Evolutionary conservation across 1,284 basidiomycete genomes (phyloP), one percentile per base, ranked within the genome.

Genomic region (Thecaphora frezii): DNA sequence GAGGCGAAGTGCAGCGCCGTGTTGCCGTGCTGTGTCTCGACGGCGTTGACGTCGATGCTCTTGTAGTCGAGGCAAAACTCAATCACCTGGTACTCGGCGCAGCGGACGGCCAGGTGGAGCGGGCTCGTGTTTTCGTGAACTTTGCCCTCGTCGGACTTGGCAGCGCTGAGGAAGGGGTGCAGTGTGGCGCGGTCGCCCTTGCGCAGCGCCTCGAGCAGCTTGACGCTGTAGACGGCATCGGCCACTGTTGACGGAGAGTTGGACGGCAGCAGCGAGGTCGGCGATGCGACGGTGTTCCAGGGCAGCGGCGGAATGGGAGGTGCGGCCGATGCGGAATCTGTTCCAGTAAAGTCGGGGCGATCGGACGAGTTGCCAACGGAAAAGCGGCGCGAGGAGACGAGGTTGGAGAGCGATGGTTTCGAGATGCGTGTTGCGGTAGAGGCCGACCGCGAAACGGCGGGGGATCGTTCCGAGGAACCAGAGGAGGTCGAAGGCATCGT

Each of bases 1-100:
- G 89, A 87, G 0, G 93, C 92, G 10, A 97, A 84, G 77, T 97
- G 93, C 0, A 97, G 83, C 0, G 93, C 84, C 0, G 92, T 93
- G 7, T 88, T 89, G 2, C 87, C 87, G 14, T 69, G 58, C 36
- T 78, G 72, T 0, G 63, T 33, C 41, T 81, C 81, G 8, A 45
- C 28, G 2, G 66, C 67, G 25, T 78, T 76, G 44, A 71, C 48
- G 58, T 77, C 49, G 42, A 72, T 87, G 30, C 86, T 83, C 64
- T 87, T 84, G 81, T 92, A 84, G 12, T 86, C 83, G 45, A 92
- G 81, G 16, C 93, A 82, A 7, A 91, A 82, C 2, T 85, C 78
- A 12, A 90, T 84, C 47, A 52, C 48, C 52, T 56, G 30, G 48
- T 24, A 46, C 83, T 88, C 65, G 71, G 87, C 90, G 72, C 92